Evolutionary conservation across 768 basidiomycete species (phyloP).

Genomic region (Ramaria rubella): DNA sequence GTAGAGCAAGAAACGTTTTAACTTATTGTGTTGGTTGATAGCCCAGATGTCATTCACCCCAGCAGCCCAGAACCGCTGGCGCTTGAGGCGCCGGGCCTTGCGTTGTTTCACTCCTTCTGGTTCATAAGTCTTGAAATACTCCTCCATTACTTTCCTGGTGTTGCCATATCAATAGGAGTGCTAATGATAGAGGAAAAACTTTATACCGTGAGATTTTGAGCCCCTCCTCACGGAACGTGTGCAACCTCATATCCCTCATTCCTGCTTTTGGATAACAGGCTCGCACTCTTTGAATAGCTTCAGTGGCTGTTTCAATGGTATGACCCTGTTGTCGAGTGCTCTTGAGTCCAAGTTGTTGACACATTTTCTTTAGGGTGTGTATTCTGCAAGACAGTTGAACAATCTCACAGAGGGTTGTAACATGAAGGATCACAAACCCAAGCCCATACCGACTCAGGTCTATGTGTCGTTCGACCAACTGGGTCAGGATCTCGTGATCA

Average conservation of each 20-base stretch:
- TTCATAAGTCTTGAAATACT: slow-evolving; percentile 13
- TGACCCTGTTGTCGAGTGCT: not conserved
- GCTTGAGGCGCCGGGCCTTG: slow-evolving; percentile 19
- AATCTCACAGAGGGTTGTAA: not conserved
- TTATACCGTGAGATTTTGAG: too few species aligned
- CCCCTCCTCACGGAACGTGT: not conserved
- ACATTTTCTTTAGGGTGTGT: not conserved
- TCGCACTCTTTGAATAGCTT: not conserved
- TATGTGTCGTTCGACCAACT: not conserved
- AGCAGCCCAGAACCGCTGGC: slow-evolving; percentile 32
- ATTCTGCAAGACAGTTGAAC: not conserved
- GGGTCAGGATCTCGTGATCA: not conserved
- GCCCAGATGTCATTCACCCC: slow-evolving; percentile 35
- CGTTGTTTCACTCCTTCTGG: slow-evolving; percentile 20
- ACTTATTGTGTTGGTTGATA: slow-evolving; percentile 45
- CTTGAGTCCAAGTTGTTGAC: not conserved
- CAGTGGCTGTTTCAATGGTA: not conserved
- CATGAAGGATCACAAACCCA: not conserved
- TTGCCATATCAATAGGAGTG: not conserved
- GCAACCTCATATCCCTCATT: not conserved
- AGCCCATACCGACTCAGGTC: not conserved
- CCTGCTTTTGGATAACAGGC: not conserved
- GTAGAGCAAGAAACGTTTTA: slow-evolving; percentile 30
- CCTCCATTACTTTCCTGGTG: slow-evolving; percentile 10
- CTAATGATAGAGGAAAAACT: not conserved